phyloP scores from a whole-genome alignment of 371 early-diverging fungal genomes.

The Mortierella polycephala region DNA sequence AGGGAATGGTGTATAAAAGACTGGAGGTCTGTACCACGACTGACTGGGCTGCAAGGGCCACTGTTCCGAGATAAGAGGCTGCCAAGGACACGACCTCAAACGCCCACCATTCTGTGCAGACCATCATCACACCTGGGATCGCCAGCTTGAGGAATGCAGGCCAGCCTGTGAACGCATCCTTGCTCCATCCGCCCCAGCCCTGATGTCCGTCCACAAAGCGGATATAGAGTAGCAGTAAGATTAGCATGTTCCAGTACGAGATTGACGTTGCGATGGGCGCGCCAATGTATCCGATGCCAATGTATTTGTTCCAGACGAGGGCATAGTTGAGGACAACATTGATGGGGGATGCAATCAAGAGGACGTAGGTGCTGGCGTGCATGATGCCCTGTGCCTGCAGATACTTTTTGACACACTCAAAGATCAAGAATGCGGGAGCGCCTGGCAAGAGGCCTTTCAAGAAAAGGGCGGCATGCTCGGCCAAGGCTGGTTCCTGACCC shows the following conservation, averaged over 20 bases:
- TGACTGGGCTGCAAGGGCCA: slow-evolving; percentile 87
- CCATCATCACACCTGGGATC: slow-evolving; percentile 75
- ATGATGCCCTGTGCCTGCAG: slow-evolving; percentile 87
- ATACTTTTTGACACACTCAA: slow-evolving; percentile 84
- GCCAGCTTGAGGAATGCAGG: slow-evolving; percentile 78
- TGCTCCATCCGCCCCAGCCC: slow-evolving; percentile 90
- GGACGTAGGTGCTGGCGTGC: slow-evolving; percentile 80
- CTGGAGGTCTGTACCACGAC: slow-evolving; percentile 79
- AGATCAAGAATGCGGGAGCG: slow-evolving; percentile 77
- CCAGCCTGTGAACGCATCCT: slow-evolving; percentile 71
- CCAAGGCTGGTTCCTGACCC: slow-evolving; percentile 69
- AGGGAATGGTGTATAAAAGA: slow-evolving; percentile 77
- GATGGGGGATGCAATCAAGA: slow-evolving; percentile 76
- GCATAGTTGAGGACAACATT: slow-evolving; percentile 79
- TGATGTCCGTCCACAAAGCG: slow-evolving; percentile 72
- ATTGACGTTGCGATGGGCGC: slow-evolving; percentile 85
- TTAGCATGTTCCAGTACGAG: slow-evolving; percentile 78
- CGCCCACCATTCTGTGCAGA: slow-evolving; percentile 82
- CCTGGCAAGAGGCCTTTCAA: slow-evolving; percentile 75
- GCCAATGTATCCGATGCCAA: slow-evolving; percentile 82
- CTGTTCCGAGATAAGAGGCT: slow-evolving; percentile 80
- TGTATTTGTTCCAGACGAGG: slow-evolving; percentile 75
- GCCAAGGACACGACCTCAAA: slow-evolving; percentile 82
- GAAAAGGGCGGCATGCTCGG: slow-evolving; percentile 67
- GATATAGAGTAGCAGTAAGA: slow-evolving; percentile 71